Base-by-base conservation (phyloP, 805 yeast genomes). In the Barnettozyma californica region DNA sequence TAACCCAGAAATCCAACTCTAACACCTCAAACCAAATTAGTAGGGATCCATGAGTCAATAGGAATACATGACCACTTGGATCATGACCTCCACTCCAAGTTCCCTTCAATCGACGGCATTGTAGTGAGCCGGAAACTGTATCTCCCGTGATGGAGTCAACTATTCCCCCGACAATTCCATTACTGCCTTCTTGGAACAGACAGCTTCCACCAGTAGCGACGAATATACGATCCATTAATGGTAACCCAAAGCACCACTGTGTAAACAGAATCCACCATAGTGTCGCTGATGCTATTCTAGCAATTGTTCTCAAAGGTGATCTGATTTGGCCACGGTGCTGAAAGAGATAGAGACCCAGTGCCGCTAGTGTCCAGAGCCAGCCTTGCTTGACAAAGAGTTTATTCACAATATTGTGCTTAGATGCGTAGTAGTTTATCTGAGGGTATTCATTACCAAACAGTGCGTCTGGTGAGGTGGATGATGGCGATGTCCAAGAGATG, bases 31-130 rank as follows among this genome's bases (percentile, higher is more conserved):
- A 80, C 60, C 86, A 70, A 54, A 92, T 60, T 48, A 85, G 77
- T 47, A 84, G 62, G 27, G 84, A 76, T 9, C 87, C 74, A 50
- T 84, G 85, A 5, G 84, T 75, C 41, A 92, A 68, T 38, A 94
- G 64, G 58, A 91, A 94, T 1, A 88, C 84, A 62, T 94, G 99
- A 0, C 99, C 99, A 52, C 92, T 84, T 5, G 98, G 96, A 68
- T 94, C 99, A 62, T 89, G 96, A 0, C 99, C 99, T 0, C 96
- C 89, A 8, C 55, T 52, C 94, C 92, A 86, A 14, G 58, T 49
- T 0, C 98, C 84, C 44, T 82, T 89, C 59, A 77, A 26, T 51
- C 61, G 45, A 63, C 94, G 66, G 63, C 94, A 77, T 1, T 63
- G 55, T 1, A 48, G 25, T 47, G 63, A 59, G 2, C 50, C 39